These are phyloP conservation scores for Pharnaceum exiguum DNA, from an alignment of 148 eudicot species.

Conservation along the genomic window DNA sequence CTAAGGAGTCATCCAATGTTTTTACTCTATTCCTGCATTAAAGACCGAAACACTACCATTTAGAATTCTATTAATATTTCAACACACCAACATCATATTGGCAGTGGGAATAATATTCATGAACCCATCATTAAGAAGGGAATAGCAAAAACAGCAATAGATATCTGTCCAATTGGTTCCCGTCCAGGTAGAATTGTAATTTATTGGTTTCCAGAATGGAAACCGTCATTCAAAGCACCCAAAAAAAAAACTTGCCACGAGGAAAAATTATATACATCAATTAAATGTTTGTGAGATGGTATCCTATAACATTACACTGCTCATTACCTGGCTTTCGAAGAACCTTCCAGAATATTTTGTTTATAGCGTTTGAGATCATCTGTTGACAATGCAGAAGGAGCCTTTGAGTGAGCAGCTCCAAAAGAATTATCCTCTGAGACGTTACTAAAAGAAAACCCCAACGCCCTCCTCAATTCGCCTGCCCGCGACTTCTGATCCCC, in stretches of 20 bases:
- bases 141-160: too few species aligned
- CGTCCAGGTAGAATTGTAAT: too few species aligned
- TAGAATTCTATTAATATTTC: constrained; percentile 9
- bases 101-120: background rate
- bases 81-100: background rate
- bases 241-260: too few species aligned
- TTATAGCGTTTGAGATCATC: constrained; percentile 71
- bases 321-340: constrained; percentile 64
- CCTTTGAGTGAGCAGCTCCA: constrained; percentile 58
- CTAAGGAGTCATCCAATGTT: constrained; percentile 54
- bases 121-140: too few species aligned
- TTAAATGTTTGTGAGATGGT: too few species aligned
- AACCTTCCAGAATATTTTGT: constrained; percentile 49
- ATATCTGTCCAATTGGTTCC: too few species aligned
- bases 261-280: too few species aligned
- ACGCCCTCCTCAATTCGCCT: constrained; percentile 61
- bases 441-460: constrained; percentile 45
- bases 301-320: background rate
- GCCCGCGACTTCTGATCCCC: constrained; percentile 50
- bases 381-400: constrained; percentile 35
- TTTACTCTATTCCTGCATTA: constrained; percentile 58
- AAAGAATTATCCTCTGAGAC: constrained; percentile 64
- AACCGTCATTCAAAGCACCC: too few species aligned
- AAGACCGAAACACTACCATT: constrained; percentile 1
- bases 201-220: too few species aligned